Base-by-base conservation (phyloP, 2,329 filamentous ascomycete genomes). In the Diatrype stigma region DNA sequence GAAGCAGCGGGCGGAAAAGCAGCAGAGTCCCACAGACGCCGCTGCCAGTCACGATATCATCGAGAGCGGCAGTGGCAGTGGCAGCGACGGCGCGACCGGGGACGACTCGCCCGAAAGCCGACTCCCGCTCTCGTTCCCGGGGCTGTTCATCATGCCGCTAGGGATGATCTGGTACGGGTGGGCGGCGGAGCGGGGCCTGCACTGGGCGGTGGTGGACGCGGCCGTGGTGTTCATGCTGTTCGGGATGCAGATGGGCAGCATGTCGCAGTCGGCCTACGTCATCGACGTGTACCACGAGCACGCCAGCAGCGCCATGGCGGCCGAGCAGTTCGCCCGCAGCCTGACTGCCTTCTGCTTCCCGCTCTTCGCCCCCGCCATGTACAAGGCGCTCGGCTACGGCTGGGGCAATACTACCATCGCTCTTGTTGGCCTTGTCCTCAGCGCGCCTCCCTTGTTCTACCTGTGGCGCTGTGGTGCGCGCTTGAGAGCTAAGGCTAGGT, bases 51-150 rank as follows among this genome's bases (percentile, higher is more conserved):
- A 22, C 17, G 19, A 10, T 7, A 8, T 11, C 17, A 14, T 12
- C 37, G 6, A 22, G n/a, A 40, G 19, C 37, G 37, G 19, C 3
- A 21, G 19, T 19, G 7, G 11, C 16, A 40, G 19, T 21, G 45
- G 6, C 22, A 52, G 49, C 4, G 23, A 30, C 7, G 46, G 44
- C 6, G n/a, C n/a, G n/a, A 26, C 56, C 2, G 55, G 53, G 2
- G 56, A 58, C 2, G 61, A 65, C 16, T 51, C 51, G 1, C 84
- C 85, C 0, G 85, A 89, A 56, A 82, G 79, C 58, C 80, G 85
- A n/a, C 70, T 85, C 0, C 83, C 83, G 0, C 68, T 85, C 2
- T 78, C 83, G 65, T 60, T 81, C 11, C 67, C 77, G 0, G 78
- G 77, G 0, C 75, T 76, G 0, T 42, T 84, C 0, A 51, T 84